Percentiles rank a stretch among this genome's conserved stretches.
Conservation (phyloP, 1,284 basidiomycete genomes). For the Coniferiporia sulphurascens region DNA sequence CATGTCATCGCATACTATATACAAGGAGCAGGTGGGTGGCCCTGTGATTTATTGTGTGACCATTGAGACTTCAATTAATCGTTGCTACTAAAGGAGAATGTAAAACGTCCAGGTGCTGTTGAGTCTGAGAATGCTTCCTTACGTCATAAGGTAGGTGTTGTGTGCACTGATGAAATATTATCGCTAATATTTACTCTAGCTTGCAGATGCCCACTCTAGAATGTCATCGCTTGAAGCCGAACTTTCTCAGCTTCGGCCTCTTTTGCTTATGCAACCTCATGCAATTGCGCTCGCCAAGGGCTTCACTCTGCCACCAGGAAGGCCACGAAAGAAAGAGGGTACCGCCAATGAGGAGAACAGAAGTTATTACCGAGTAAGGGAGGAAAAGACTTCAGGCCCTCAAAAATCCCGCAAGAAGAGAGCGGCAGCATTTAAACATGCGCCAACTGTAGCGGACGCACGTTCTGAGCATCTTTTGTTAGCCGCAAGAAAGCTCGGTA, state of each 20-base stretch:
- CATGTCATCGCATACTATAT: slow-evolving; percentile 34
- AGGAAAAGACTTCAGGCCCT: not conserved
- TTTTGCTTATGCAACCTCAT: slow-evolving; percentile 48
- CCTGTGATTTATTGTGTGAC: not conserved
- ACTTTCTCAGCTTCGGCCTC: slow-evolving; percentile 47
- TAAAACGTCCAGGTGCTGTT: slow-evolving; percentile 1
- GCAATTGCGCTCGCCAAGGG: slow-evolving; percentile 27
- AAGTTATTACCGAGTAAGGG: slow-evolving; percentile 4
- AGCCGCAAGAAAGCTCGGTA: slow-evolving; percentile 53
- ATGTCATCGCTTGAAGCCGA: slow-evolving; percentile 46
- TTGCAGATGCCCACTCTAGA: slow-evolving; percentile 41
- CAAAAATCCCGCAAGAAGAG: slow-evolving; percentile 11
- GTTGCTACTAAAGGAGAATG: slow-evolving; percentile 1
- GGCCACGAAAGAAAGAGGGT: slow-evolving; percentile 4
- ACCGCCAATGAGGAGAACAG: not conserved
- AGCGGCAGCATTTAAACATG: slow-evolving; percentile 15
- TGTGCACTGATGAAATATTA: not conserved
- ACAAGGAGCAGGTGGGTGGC: slow-evolving; percentile 43
- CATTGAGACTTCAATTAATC: not conserved
- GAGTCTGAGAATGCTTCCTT: slow-evolving; percentile 14
- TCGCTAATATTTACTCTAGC: slow-evolving; percentile 29
- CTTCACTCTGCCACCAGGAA: not conserved
- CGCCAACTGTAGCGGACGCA: slow-evolving; percentile 43
- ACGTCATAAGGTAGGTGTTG: slow-evolving; percentile 7
- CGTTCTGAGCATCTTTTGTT: slow-evolving; percentile 55